Base-by-base conservation (phyloP, 164 flowering plant genomes). In the Chimonanthus praecox region DNA sequence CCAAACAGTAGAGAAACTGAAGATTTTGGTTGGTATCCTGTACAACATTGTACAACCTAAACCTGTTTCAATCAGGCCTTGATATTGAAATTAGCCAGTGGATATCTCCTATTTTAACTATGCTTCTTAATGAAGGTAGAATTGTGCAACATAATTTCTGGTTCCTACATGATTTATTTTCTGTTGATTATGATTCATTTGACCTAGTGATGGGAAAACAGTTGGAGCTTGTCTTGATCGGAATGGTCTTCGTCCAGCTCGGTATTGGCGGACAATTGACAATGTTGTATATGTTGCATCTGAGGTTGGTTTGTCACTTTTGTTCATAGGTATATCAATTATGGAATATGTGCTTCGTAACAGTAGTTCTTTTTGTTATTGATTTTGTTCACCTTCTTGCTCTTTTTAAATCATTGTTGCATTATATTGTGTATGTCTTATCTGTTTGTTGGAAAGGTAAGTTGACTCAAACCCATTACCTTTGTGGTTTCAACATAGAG, bases 141-240 rank as follows among this genome's bases (percentile, higher is more conserved):
- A 58, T 10, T 58, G 4, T 13, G 10, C 61, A 58, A 58, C 61
- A 10, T 13, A 63, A 6, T 63, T 33, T 63, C 66, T 63, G 46
- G 66, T 63, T 63, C 21, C 66, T 46, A 10, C 48, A 13, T 66
- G 13, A 44, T 46, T 44, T 49, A 62, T 48, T 72, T 60, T 16
- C 18, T 64, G 49, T 68, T 65, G 13, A 46, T 71, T 66, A 21
- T 72, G 61, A 43, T 58, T 54, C 49, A 2, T 65, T 76, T 77
- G 16, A 21, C 63, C 16, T 82, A 96, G 99, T 85, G 99, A 96
- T 84, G 99, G 99, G 69, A 92, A 91, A 84, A 96, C 98, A 66
- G 97, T 96, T 71, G 99, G 99, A 71, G 99, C 99, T 72, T 88
- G 92, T 81, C 98, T 96, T 82, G 99, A 96, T 83, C 87, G 99